Conservation (phyloP, 371 early-diverging fungal genomes). For the Haplosporangium sp. region DNA sequence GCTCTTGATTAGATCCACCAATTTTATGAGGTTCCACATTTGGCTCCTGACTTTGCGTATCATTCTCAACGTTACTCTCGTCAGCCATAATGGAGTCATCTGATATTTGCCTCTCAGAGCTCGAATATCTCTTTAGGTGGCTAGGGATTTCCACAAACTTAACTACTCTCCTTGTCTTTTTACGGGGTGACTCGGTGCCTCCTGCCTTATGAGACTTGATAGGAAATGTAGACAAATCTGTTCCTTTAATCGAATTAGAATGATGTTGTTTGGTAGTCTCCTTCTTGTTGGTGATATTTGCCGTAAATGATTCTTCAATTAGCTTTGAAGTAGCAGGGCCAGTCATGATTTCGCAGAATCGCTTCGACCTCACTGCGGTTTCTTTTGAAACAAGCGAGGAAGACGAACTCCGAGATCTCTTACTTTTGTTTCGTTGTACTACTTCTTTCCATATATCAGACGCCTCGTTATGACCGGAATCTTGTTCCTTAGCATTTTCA, state of each 20-base stretch:
- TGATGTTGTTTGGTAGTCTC: neutral
- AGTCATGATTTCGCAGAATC: slow-evolving; percentile 15
- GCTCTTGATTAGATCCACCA: neutral
- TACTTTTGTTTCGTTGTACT: neutral
- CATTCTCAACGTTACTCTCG: neutral
- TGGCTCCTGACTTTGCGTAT: neutral
- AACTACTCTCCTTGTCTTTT: neutral
- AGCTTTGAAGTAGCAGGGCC: neutral
- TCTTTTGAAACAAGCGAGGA: slow-evolving; percentile 7
- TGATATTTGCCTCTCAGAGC: neutral
- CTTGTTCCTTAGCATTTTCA: slow-evolving; percentile 14
- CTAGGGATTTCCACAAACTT: slow-evolving; percentile 16
- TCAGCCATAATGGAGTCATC: slow-evolving; percentile 25
- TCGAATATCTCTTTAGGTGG: neutral
- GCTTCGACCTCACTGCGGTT: slow-evolving; percentile 5
- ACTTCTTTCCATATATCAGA: slow-evolving; percentile 15
- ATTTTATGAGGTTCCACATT: neutral
- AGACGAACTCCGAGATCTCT: slow-evolving; percentile 15
- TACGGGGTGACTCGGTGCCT: neutral
- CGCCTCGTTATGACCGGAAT: slow-evolving; percentile 3
- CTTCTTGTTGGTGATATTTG: neutral
- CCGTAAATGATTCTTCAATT: neutral
- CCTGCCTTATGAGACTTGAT: neutral
- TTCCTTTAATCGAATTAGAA: neutral
- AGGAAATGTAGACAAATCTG: neutral